Conservation (phyloP, 306 rosid genomes). For the Prunus mume region DNA sequence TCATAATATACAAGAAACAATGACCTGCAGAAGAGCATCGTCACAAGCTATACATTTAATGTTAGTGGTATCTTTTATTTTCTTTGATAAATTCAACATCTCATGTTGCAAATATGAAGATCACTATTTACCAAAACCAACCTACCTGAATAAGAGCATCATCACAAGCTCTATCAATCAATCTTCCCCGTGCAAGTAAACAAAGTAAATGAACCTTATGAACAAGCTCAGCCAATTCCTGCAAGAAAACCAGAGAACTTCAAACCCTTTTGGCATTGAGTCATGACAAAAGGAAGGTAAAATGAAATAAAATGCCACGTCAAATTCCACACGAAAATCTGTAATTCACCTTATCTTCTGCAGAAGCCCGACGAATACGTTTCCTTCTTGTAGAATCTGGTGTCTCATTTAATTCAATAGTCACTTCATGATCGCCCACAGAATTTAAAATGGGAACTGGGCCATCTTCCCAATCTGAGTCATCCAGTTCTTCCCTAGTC, state of each 20-base stretch:
- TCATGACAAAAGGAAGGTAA: slow-evolving; percentile 12
- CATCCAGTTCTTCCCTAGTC: slow-evolving; percentile 53
- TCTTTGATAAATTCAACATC: background rate
- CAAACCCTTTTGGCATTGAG: slow-evolving; percentile 10
- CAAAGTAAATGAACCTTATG: slow-evolving; percentile 93
- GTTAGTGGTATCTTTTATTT: background rate
- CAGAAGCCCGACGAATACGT: slow-evolving; percentile 64
- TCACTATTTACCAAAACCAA: slow-evolving; percentile 13
- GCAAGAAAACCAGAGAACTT: slow-evolving; percentile 10
- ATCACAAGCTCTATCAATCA: slow-evolving; percentile 75
- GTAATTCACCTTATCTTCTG: slow-evolving; percentile 65
- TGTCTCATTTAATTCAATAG: slow-evolving; percentile 64
- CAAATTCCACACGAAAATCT: slow-evolving; percentile 15
- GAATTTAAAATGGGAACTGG: slow-evolving; percentile 28
- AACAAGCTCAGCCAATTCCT: slow-evolving; percentile 82
- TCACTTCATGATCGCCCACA: slow-evolving; percentile 40
- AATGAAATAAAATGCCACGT: slow-evolving; percentile 30
- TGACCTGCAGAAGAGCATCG: slow-evolving; percentile 70
- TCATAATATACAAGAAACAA: background rate
- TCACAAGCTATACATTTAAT: slow-evolving; percentile 43
- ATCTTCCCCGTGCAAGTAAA: slow-evolving; percentile 90
- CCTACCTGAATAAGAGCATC: slow-evolving; percentile 85
- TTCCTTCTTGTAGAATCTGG: slow-evolving; percentile 50
- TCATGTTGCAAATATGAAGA: background rate
- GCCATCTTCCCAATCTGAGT: slow-evolving; percentile 94